phyloP scores from a whole-genome alignment of 805 yeast species.

The Saturnispora sekii region DNA sequence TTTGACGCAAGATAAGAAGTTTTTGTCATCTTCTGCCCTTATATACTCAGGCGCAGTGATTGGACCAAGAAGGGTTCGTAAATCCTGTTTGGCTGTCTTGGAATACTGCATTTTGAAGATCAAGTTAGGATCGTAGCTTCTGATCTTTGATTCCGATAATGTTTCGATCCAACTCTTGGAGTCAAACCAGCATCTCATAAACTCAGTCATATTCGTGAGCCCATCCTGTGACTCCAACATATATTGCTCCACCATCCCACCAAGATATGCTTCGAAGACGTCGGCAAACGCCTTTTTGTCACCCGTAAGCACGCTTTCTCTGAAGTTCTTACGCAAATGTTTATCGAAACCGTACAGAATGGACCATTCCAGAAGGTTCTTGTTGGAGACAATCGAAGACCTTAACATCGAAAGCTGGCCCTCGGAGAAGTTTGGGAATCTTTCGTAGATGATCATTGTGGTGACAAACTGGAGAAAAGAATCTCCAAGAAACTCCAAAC shows the following conservation, averaged over 20 bases:
- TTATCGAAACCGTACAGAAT: slow-evolving; percentile 56
- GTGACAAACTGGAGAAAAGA: slow-evolving; percentile 67
- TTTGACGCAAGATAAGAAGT: slow-evolving; percentile 40
- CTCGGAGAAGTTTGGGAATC: slow-evolving; percentile 65
- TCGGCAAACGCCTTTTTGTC: slow-evolving; percentile 74
- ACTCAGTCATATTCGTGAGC: slow-evolving; percentile 21
- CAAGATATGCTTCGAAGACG: slow-evolving; percentile 89
- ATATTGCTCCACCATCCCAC: slow-evolving; percentile 50
- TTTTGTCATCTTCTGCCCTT: slow-evolving; percentile 24
- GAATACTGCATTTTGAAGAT: slow-evolving; percentile 12
- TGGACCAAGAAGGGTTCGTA: slow-evolving; percentile 41
- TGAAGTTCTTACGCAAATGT: slow-evolving; percentile 33
- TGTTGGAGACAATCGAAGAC: slow-evolving; percentile 62
- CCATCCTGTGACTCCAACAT: slow-evolving; percentile 44
- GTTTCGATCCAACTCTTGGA: slow-evolving; percentile 48
- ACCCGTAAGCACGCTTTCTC: slow-evolving; percentile 38
- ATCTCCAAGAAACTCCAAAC: slow-evolving; percentile 88
- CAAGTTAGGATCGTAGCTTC: slow-evolving; percentile 11
- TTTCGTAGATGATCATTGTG: slow-evolving; percentile 54
- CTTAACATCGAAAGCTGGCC: slow-evolving; percentile 71
- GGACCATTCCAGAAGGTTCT: slow-evolving; percentile 61
- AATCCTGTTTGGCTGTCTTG: slow-evolving; percentile 40
- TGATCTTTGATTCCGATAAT: slow-evolving; percentile 32
- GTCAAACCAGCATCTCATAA: slow-evolving; percentile 33
- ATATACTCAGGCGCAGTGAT: slow-evolving; percentile 46